Percentiles rank a stretch among this genome's conserved stretches.
phyloP scores from a whole-genome alignment of 345 rosid genomes.

The Pistacia vera region DNA sequence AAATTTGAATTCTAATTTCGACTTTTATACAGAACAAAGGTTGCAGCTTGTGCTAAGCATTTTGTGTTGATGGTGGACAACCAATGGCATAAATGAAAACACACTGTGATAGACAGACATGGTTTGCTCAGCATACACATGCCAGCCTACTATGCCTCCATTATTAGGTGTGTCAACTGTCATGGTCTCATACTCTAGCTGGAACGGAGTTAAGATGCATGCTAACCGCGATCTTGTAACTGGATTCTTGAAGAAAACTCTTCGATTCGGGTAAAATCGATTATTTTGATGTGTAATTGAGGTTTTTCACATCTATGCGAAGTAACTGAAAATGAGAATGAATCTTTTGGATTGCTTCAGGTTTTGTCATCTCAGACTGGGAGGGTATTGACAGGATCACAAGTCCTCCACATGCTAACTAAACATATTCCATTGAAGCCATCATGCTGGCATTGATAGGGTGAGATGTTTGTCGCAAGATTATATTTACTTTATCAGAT shows the following conservation, averaged over 20 bases:
- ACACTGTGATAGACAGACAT: conserved; percentile 56
- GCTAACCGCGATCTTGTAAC: conserved; percentile 65
- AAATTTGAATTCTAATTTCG: no score
- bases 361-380: conserved; percentile 74
- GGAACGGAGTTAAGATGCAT: conserved; percentile 90
- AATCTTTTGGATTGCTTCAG: conserved; percentile 25
- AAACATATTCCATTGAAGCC: conserved; percentile 54
- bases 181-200: conserved; percentile 94
- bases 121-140: conserved; percentile 68
- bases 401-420: conserved; percentile 63
- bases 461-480: conserved; percentile 23
- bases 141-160: conserved; percentile 71
- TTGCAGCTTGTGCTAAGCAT: conserved; percentile 95
- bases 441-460: conserved; percentile 76
- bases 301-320: neutral
- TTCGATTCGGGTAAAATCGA: conserved; percentile 56
- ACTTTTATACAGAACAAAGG: conserved; percentile 26
- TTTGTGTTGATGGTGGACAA: conserved; percentile 91
- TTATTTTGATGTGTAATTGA: neutral
- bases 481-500: conserved; percentile 1
- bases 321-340: conserved; percentile 5
- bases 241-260: conserved; percentile 70
- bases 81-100: conserved; percentile 68
- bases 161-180: conserved; percentile 81
- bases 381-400: conserved; percentile 70